These are phyloP conservation scores for Thamnidium elegans DNA, from an alignment of 192 early-diverging fungal species.

Conservation along the genomic window DNA sequence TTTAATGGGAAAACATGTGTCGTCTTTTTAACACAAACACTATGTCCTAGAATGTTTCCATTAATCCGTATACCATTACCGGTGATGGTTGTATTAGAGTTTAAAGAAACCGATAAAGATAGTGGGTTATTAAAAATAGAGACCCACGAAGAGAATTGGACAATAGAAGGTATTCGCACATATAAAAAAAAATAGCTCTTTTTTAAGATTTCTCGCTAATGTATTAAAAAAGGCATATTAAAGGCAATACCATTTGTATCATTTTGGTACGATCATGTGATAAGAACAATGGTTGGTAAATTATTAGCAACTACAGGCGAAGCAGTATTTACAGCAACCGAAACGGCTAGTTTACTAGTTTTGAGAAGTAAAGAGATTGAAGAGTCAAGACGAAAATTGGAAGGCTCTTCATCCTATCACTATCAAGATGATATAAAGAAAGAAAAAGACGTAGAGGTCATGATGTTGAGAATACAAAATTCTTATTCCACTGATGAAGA, in stretches of 20 bases:
- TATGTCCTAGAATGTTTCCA: conserved; percentile 50
- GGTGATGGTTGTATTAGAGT: conserved; percentile 45
- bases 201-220: conserved; percentile 3
- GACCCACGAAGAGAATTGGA: conserved; percentile 55
- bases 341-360: conserved; percentile 3
- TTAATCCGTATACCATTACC: conserved; percentile 44
- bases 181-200: background rate
- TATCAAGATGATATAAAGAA: too few species aligned
- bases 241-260: conserved; percentile 48
- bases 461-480: background rate
- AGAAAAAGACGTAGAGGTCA: too few species aligned
- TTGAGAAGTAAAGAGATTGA: conserved; percentile 14
- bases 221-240: conserved; percentile 36
- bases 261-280: conserved; percentile 55
- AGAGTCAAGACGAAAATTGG: background rate
- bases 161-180: conserved; percentile 41
- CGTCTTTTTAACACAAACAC: conserved; percentile 44
- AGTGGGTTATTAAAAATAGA: conserved; percentile 42
- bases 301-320: conserved; percentile 44
- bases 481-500: background rate
- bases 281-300: conserved; percentile 41
- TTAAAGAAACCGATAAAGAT: conserved; percentile 36
- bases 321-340: conserved; percentile 38
- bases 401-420: background rate
- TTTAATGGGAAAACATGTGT: conserved; percentile 32